Evolutionary conservation across 2,329 filamentous ascomycete species (phyloP), one percentile per base, ranked within the genome.

Genomic region (Zasmidium cellare): DNA sequence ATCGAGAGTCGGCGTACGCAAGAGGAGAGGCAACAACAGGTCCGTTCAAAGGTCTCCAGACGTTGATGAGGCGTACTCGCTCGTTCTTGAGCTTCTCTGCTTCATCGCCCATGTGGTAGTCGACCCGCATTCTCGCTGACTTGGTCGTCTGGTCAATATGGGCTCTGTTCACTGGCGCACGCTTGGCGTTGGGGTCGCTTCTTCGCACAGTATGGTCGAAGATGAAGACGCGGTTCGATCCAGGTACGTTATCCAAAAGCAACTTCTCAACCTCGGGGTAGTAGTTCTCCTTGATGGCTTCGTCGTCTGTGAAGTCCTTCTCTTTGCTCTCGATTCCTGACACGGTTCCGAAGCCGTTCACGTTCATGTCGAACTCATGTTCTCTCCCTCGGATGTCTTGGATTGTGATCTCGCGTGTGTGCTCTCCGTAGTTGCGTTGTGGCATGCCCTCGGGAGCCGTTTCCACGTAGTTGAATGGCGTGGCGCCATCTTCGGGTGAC

Each of bases 171-270:
- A 96, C 91, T 1, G 92, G 91, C 1, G 77, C 79, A 49, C 91
- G 84, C n/a, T 74, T 73, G 0, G 88, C 83, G 53, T 78, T 74
- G 0, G 85, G 82, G 1, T 75, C 71, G 11, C 84, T 79, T 45
- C 89, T 84, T n/a, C 92, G 88, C 72, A 96, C 85, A 7, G 91
- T 96, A 77, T 96, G 90, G 79, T 96, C 91, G 76, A 96, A 96
- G 70, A 96, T 77, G 65, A 90, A 78, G 25, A 96, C 79, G 3
- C 82, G 80, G 56, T 83, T 80, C 23, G 84, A 82, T 53, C 88
- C 89, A 0, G 87, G 86, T 16, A 96, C 79, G 57, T 84, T 74
- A 14, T 84, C 76, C 2, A 92, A 77, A 0, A 97, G 78, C 23
- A 96, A 77, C 50, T 81, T 73, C 75, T 92, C 88, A 9, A 96